Evolutionary conservation across 2,329 filamentous ascomycete species (phyloP), one percentile per base, ranked within the genome.

Genomic region (Neopestalotiopsis sp.): DNA sequence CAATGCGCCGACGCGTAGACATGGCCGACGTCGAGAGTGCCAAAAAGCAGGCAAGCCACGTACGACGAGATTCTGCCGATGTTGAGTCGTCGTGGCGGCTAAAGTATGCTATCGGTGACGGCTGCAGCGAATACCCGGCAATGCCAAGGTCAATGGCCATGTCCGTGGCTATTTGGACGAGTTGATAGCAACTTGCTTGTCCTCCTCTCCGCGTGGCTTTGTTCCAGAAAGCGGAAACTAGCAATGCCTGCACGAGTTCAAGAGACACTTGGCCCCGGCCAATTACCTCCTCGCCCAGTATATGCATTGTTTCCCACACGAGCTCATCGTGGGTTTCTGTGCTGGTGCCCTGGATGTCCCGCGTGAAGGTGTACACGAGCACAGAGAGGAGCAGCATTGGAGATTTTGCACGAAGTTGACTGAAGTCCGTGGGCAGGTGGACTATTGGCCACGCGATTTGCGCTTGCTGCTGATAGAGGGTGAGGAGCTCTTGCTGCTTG

Each of bases 11-110:
- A 4, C 62, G 67, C 24, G n/a, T 65, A 38, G 60, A 65, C n/a
- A 65, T 57, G 14, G 67, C 56, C 1, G 62, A 58, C 10, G 67
- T 65, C n/a, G 67, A 56, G 34, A 65, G 64, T 56, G 64, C 64
- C 45, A 66, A 49, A 49, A 66, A 66, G 20, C 64, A 66, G 64
- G 64, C 24, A 58, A 66, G 64, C 64, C 64, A 66, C 10, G 64
- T 66, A 14, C 64, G 45, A 10, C 64, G 64, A 3, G 64, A 49
- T 28, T 58, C 64, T 5, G 57, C 13, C 3, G 45, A 57, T 4
- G n/a, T 40, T 24, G 64, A 30, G 32, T 66, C 64, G 10, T 56
- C 49, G 9, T 59, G 64, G 4, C 64, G 52, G 17, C 14, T 14
- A 49, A 66, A 66, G 20, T 66, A 66, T 14, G 64, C 64, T 1